phyloP scores from a whole-genome alignment of 2,329 filamentous ascomycete genomes.

The Westerdykella sp. region DNA sequence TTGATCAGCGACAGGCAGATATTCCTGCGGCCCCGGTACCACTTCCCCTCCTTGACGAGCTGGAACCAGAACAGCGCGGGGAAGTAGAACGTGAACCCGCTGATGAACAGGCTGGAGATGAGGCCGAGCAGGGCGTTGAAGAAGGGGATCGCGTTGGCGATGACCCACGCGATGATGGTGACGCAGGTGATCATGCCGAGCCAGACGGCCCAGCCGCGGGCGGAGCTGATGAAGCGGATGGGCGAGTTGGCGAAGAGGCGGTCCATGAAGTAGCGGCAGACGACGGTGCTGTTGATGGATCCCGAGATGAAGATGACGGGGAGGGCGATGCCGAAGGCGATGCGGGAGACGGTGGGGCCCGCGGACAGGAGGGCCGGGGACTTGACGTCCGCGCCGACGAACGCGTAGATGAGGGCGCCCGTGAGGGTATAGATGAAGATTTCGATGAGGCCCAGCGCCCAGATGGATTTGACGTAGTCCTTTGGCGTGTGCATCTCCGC shows the following conservation, averaged over 20 bases:
- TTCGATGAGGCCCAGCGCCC: slow-evolving; percentile 55
- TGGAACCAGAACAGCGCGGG: slow-evolving; percentile 36
- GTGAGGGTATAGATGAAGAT: slow-evolving; percentile 60
- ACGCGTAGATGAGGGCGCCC: slow-evolving; percentile 64
- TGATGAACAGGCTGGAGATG: slow-evolving; percentile 56
- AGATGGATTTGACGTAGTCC: slow-evolving; percentile 53
- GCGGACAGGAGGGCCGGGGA: slow-evolving; percentile 64
- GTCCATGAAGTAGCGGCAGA: slow-evolving; percentile 59
- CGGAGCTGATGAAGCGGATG: slow-evolving; percentile 36
- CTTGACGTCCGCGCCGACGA: slow-evolving; percentile 55
- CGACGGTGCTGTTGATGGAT: slow-evolving; percentile 65
- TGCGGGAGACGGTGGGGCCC: slow-evolving; percentile 52
- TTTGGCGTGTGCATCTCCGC: slow-evolving; percentile 58
- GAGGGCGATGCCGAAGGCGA: slow-evolving; percentile 65
- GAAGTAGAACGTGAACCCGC: slow-evolving; percentile 57
- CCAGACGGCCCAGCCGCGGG: slow-evolving; percentile 50
- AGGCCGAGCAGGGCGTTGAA: slow-evolving; percentile 65
- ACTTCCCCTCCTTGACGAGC: slow-evolving; percentile 40
- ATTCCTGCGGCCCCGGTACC: slow-evolving; percentile 32
- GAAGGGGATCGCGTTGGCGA: slow-evolving; percentile 64
- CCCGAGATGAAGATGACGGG: slow-evolving; percentile 69
- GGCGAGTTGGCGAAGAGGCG: slow-evolving; percentile 54
- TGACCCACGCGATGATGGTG: slow-evolving; percentile 61
- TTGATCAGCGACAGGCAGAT: slow-evolving; percentile 27
- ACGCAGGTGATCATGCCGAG: slow-evolving; percentile 49